Conservation (phyloP, 176 grass and related monocot species). For the Oryza australiensis region DNA sequence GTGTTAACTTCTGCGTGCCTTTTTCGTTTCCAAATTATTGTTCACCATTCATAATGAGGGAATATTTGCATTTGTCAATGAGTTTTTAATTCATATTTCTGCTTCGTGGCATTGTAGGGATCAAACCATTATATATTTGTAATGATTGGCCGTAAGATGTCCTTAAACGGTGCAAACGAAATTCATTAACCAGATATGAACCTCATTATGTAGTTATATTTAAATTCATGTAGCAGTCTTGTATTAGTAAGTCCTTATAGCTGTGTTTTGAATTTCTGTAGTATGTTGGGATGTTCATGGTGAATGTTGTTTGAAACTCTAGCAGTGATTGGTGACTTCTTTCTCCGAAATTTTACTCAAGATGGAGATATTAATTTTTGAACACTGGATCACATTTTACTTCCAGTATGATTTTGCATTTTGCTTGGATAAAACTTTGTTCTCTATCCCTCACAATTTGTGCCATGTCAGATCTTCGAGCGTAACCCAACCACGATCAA, state of each 20-base stretch:
- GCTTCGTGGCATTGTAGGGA: neutral
- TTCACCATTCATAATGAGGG: neutral
- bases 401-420: neutral
- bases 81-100: neutral
- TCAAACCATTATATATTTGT: neutral
- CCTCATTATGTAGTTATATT: neutral
- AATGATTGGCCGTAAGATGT: neutral
- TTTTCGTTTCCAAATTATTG: neutral
- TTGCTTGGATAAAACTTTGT: neutral
- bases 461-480: constrained; percentile 64
- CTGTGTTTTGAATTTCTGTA: neutral
- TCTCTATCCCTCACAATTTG: neutral
- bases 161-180: neutral
- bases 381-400: neutral
- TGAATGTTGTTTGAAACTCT: neutral
- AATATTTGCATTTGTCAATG: neutral
- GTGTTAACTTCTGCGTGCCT: neutral
- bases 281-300: neutral
- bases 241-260: too few species aligned
- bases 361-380: neutral
- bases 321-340: neutral
- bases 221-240: neutral
- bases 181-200: neutral
- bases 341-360: neutral
- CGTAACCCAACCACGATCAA: constrained; percentile 74